These are phyloP conservation scores for Cenchrus americanus DNA, from an alignment of 176 grass and related monocot species.

Conservation along the genomic window DNA sequence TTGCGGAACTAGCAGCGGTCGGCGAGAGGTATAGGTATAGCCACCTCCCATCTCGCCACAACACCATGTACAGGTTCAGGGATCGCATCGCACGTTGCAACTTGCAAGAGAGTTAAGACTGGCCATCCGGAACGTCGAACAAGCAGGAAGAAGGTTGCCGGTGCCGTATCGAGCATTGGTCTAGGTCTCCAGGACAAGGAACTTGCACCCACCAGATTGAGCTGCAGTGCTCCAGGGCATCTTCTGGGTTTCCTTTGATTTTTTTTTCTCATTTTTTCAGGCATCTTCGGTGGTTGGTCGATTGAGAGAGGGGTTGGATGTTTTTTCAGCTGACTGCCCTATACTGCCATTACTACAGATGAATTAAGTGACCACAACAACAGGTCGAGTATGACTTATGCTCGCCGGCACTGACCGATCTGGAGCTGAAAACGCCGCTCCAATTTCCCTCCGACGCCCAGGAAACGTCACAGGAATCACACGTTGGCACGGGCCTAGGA, in stretches of 20 bases:
- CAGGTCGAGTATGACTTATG: no score
- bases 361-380: no score
- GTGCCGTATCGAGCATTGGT: neutral
- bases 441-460: no score
- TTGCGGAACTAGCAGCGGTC: neutral
- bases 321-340: neutral
- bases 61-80: neutral
- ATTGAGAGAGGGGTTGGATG: neutral
- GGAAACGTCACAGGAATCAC: no score
- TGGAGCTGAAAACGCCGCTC: no score
- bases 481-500: no score
- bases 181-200: neutral
- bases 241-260: neutral
- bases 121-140: neutral
- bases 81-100: no score
- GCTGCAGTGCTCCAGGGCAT: neutral
- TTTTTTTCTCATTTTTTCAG: neutral
- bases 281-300: neutral
- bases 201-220: neutral
- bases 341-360: neutral
- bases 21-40: conserved; percentile 24
- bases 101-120: neutral
- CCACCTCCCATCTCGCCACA: conserved; percentile 18
- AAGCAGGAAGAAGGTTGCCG: neutral
- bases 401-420: no score